Evolutionary conservation across 2,329 filamentous ascomycete species (phyloP), one percentile per base, ranked within the genome.

Genomic region (Nigrograna mackinnonii): DNA sequence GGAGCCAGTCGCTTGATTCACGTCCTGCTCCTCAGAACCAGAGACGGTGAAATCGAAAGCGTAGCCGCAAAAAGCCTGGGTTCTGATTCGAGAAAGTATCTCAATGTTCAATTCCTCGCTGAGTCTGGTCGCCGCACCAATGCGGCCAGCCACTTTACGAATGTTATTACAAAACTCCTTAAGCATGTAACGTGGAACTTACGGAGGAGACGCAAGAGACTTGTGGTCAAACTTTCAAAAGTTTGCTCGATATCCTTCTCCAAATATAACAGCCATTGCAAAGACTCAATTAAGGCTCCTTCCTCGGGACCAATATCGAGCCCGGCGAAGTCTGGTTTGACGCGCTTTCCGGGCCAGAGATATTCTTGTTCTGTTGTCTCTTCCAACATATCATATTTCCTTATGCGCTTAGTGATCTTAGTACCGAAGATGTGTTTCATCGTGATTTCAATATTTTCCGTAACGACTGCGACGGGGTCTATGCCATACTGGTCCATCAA

Each of bases 131-230:
- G 83, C 82, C 36, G 81, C 81, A 22, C 72, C 69, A 34, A 85
- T 69, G 45, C 73, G 70, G 41, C 78, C 77, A 55, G 67, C 64
- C 34, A 67, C 69, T 73, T 37, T 43, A 24, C 32, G 24, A 5
- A 32, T 30, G 37, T 61, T 52, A 49, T 42, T 52, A 57, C 35
- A 35, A 9, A 28, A 35, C 17, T 28, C 14, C 31, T 28, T 13
- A 18, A 38, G 35, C 35, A 24, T 32, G 12, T 22, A 22, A 13
- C 22, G 7, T n/a, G 21, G 5, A 22, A 79, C 89, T 76, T 81
- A 95, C 90, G 79, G 35, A 95, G 78, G 60, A 96, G 91, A 47
- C 85, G 84, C 60, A 87, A 87, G 71, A 96, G 89, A n/a, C 91
- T 79, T 55, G 83, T 79, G 21, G 82, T 80, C 31, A 89, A 84